These are phyloP conservation scores for Linnemannia hyalina DNA, from an alignment of 192 early-diverging fungal species.

Conservation along the genomic window DNA sequence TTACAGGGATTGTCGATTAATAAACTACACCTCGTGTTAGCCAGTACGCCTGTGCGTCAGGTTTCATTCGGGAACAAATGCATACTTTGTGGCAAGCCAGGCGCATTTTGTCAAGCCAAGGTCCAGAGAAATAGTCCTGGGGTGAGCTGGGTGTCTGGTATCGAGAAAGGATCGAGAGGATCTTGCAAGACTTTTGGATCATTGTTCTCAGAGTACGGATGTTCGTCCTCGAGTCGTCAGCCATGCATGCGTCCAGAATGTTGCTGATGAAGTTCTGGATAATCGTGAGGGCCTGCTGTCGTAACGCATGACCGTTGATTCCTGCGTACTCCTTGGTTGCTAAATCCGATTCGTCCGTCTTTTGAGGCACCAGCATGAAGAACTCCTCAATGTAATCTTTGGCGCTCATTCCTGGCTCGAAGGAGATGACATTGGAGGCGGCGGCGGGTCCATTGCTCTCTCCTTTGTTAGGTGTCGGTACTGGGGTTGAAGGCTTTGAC, in stretches of 20 bases:
- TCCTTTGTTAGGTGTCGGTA: slow-evolving; percentile 5
- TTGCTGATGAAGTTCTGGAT: slow-evolving; percentile 54
- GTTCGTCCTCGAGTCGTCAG: slow-evolving; percentile 7
- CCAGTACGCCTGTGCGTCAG: background rate
- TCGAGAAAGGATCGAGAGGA: slow-evolving; percentile 36
- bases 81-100: slow-evolving; percentile 28
- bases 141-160: slow-evolving; percentile 16
- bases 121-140: slow-evolving; percentile 35
- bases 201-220: slow-evolving; percentile 21
- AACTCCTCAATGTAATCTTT: slow-evolving; percentile 65
- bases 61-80: background rate
- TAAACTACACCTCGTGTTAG: background rate
- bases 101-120: slow-evolving; percentile 49
- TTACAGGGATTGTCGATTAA: background rate
- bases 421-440: slow-evolving; percentile 36
- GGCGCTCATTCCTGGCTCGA: slow-evolving; percentile 51
- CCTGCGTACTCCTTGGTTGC: slow-evolving; percentile 49
- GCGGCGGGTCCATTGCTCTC: background rate
- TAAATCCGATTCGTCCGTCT: slow-evolving; percentile 12
- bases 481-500: slow-evolving; percentile 46
- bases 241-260: slow-evolving; percentile 40
- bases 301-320: slow-evolving; percentile 49
- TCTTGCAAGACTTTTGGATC: slow-evolving; percentile 55
- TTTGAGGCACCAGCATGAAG: slow-evolving; percentile 47
- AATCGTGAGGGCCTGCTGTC: slow-evolving; percentile 32